A percentile compares a stretch with the other conserved stretches of the same genome.
Conservation (phyloP, 192 early-diverging fungal genomes). For the Cetraspora pellucida region DNA sequence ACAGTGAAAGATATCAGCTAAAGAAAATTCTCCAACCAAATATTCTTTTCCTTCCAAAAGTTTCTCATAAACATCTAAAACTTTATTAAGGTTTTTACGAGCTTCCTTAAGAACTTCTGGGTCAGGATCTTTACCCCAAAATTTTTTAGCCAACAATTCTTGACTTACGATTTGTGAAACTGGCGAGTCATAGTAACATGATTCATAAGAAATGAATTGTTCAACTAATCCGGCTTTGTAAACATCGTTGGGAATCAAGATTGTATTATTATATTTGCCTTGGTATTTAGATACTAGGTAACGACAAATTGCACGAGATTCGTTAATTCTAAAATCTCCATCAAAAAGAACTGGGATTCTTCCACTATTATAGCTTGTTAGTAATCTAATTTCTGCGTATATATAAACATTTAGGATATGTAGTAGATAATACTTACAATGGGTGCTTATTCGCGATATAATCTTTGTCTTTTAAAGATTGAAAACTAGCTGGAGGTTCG, state of each 20-base stretch:
- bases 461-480: slow-evolving; percentile 43
- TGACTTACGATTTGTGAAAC: slow-evolving; percentile 1
- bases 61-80: slow-evolving; percentile 33
- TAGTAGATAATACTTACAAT: slow-evolving; percentile 29
- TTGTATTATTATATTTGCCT: slow-evolving; percentile 19
- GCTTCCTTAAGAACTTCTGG: not conserved
- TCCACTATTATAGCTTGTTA: slow-evolving; percentile 27
- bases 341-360: slow-evolving; percentile 48
- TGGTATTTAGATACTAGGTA: slow-evolving; percentile 42
- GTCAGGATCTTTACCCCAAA: not conserved
- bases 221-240: slow-evolving; percentile 40
- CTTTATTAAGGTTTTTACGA: not conserved
- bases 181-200: not conserved
- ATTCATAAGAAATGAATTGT: slow-evolving; percentile 39
- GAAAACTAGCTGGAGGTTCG: not conserved
- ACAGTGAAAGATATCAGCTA: slow-evolving; percentile 33
- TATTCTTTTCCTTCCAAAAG: slow-evolving; percentile 36
- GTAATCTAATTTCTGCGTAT: not conserved
- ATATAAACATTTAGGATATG: not conserved
- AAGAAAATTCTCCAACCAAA: slow-evolving; percentile 27
- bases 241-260: slow-evolving; percentile 38
- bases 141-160: not conserved
- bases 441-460: slow-evolving; percentile 40
- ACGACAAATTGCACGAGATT: slow-evolving; percentile 45
- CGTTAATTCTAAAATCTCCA: slow-evolving; percentile 38